A percentile compares a stretch with the other conserved stretches of the same genome.
Conservation (phyloP, 495 filamentous ascomycete genomes). For the Trichodelitschia bisporula region DNA sequence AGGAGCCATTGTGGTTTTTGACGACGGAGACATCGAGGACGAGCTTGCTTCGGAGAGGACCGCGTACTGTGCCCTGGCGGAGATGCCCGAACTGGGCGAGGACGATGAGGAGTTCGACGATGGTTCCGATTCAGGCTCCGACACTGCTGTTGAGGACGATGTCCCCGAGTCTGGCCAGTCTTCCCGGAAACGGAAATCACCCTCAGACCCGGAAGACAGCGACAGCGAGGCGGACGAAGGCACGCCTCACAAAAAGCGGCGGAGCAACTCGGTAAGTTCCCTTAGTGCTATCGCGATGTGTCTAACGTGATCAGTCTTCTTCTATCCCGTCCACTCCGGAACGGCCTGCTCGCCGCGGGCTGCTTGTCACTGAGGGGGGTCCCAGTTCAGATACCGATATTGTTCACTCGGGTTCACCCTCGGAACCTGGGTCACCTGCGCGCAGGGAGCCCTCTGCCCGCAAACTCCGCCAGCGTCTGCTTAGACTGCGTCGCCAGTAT, state of each 20-base stretch:
- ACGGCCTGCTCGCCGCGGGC: slow-evolving; percentile 14
- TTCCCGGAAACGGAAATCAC: slow-evolving; percentile 62
- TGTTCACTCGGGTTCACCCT: slow-evolving; percentile 14
- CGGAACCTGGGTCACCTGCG: too few relatives aligned
- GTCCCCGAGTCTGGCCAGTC: slow-evolving; percentile 7
- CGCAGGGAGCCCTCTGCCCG: slow-evolving; percentile 38
- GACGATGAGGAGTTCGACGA: slow-evolving; percentile 29
- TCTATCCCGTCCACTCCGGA: slow-evolving; percentile 23
- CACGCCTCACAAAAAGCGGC: slow-evolving; percentile 49
- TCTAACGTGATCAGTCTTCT: slow-evolving; percentile 26
- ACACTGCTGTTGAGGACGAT: slow-evolving; percentile 8
- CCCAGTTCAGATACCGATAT: neutral
- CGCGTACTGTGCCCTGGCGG: slow-evolving; percentile 55
- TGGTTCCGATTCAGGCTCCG: slow-evolving; percentile 16
- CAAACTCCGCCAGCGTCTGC: slow-evolving; percentile 41
- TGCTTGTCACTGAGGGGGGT: slow-evolving; percentile 9
- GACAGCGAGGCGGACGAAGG: slow-evolving; percentile 40
- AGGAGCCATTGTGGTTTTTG: slow-evolving; percentile 75
- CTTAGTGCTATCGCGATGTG: neutral
- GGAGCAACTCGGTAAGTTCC: slow-evolving; percentile 63
- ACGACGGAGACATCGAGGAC: slow-evolving; percentile 89
- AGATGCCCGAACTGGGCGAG: slow-evolving; percentile 81
- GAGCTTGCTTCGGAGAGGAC: slow-evolving; percentile 49
- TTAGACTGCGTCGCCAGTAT: slow-evolving; percentile 52
- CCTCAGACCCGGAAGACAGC: slow-evolving; percentile 45